Conservation (phyloP, 352 stramenopile species). For the Globisporangium uncinulatum region DNA sequence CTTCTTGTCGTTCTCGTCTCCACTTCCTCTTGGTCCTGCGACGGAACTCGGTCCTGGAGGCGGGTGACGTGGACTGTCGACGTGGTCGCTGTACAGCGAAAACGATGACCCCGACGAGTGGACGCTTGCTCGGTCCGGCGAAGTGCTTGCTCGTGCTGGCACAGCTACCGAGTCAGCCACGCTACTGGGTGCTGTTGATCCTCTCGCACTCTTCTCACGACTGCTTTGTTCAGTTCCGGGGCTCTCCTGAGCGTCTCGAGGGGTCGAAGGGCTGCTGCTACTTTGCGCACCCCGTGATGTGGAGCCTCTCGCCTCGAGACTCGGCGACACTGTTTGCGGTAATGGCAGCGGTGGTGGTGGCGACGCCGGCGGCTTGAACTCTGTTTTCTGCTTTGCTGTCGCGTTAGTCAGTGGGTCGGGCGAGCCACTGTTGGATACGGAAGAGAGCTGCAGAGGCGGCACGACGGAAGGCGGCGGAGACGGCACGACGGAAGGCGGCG, state of each 20-base stretch:
- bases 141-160: neutral
- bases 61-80: constrained; percentile 2
- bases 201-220: neutral
- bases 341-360: constrained; percentile 8
- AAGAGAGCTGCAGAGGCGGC: constrained; percentile 2
- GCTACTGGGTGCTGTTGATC: neutral
- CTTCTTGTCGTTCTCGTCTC: constrained; percentile 2
- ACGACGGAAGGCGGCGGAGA: neutral
- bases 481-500: neutral
- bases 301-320: constrained; percentile 3
- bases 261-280: neutral
- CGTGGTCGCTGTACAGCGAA: constrained; percentile 1
- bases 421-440: constrained; percentile 9
- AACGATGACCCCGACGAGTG: constrained; percentile 13
- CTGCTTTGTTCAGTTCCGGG: neutral
- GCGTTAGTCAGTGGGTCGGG: neutral
- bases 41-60: neutral
- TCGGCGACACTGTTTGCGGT: constrained; percentile 8
- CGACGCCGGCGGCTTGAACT: constrained; percentile 8
- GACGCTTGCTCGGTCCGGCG: constrained; percentile 6
- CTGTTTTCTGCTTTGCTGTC: constrained; percentile 6
- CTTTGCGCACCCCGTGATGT: neutral
- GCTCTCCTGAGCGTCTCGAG: constrained; percentile 5
- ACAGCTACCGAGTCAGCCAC: neutral
- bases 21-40: neutral